Conservation (phyloP, 768 basidiomycete species). For the Serpula lacrymans region DNA sequence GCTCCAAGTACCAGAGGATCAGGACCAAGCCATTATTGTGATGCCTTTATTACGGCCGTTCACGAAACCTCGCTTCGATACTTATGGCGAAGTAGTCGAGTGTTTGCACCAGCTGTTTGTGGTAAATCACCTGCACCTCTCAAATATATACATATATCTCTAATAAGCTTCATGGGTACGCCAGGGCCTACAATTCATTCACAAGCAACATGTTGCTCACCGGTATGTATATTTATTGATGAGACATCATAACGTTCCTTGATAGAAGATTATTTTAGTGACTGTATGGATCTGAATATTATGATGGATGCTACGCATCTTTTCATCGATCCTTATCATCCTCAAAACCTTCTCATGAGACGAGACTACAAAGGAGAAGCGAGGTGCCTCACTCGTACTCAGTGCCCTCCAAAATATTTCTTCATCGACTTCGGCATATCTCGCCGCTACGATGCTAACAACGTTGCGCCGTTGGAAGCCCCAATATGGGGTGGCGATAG, state of each 20-base stretch:
- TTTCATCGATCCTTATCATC: too few species aligned
- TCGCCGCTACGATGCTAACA: too few species aligned
- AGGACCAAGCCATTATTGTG: not conserved
- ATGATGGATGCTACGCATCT: too few species aligned
- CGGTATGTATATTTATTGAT: too few species aligned
- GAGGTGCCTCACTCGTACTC: too few species aligned
- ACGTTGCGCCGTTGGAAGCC: conserved; percentile 19
- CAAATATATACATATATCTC: not conserved
- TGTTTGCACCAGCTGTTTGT: conserved; percentile 19
- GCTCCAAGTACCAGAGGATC: conserved; percentile 2
- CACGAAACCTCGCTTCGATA: not conserved
- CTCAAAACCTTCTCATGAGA: conserved; percentile 11
- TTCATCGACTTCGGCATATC: too few species aligned
- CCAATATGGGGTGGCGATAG: conserved; percentile 35
- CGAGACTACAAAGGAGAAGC: conserved; percentile 11
- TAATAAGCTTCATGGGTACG: not conserved
- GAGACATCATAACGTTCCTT: too few species aligned
- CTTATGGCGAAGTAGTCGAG: conserved; percentile 2
- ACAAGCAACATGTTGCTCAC: conserved; percentile 35
- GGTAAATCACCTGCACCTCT: conserved; percentile 11
- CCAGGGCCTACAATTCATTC: conserved; percentile 38
- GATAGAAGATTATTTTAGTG: too few species aligned
- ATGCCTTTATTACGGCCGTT: conserved; percentile 2
- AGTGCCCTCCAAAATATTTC: too few species aligned
- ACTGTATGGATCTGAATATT: too few species aligned